These are phyloP conservation scores for Aspergillus pseudonomiae DNA, from an alignment of 2,329 filamentous ascomycete genomes.

Conservation along the genomic window DNA sequence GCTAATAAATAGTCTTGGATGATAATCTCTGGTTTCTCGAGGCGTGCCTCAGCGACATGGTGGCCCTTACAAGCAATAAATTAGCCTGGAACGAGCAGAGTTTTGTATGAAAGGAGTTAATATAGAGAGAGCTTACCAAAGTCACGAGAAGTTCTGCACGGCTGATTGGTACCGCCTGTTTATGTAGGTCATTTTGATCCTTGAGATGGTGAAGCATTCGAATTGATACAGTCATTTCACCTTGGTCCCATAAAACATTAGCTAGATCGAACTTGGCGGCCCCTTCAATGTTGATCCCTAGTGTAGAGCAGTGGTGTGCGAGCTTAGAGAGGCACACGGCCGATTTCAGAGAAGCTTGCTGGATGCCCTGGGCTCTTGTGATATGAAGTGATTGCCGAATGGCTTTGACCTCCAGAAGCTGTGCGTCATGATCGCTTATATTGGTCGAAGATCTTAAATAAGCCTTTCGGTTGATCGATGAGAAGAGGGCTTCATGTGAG, in stretches of 20 bases:
- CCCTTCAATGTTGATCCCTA: conserved; percentile 77
- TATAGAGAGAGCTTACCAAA: conserved; percentile 54
- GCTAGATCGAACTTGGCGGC: conserved; percentile 81
- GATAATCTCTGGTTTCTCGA: conserved; percentile 90
- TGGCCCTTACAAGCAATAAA: conserved; percentile 60
- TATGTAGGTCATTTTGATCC: conserved; percentile 61
- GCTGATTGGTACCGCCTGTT: conserved; percentile 72
- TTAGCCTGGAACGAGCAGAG: neutral
- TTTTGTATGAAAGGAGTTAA: neutral
- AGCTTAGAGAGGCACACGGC: conserved; percentile 82
- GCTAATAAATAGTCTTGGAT: conserved; percentile 83
- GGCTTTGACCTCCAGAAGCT: conserved; percentile 74
- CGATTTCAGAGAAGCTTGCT: conserved; percentile 84
- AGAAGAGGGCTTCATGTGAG: conserved; percentile 80
- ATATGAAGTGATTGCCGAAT: conserved; percentile 75
- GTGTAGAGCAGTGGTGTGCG: conserved; percentile 66
- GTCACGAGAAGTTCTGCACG: conserved; percentile 81
- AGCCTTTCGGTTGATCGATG: conserved; percentile 72
- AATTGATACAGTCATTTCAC: conserved; percentile 86
- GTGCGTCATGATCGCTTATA: conserved; percentile 65
- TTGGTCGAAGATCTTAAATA: conserved; percentile 64
- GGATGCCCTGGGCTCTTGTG: conserved; percentile 76
- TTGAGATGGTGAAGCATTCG: conserved; percentile 80
- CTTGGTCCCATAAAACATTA: conserved; percentile 90
- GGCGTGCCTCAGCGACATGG: conserved; percentile 82